These are phyloP conservation scores for Tolypocladium album DNA, from an alignment of 2,329 filamentous ascomycete genomes.

Conservation along the genomic window DNA sequence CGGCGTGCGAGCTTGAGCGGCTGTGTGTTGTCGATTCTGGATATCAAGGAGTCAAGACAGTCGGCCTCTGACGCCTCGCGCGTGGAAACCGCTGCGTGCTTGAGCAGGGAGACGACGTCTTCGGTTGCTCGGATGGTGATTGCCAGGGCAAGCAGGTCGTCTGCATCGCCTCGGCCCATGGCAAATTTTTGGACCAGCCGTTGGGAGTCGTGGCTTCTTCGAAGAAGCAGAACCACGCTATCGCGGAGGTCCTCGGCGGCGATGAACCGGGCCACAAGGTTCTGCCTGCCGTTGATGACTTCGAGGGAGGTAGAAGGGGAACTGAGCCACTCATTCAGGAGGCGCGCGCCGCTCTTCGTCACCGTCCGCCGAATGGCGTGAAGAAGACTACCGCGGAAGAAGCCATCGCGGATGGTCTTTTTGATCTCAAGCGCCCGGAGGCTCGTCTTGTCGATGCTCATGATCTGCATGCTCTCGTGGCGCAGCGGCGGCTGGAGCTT, in stretches of 20 bases:
- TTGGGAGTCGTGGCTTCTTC: conserved; percentile 73
- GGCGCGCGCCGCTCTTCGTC: conserved; percentile 79
- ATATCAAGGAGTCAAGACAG: conserved; percentile 35
- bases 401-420: conserved; percentile 70
- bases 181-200: conserved; percentile 91
- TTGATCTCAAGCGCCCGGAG: conserved; percentile 83
- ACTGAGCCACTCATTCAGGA: conserved; percentile 79
- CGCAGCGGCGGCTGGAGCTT: conserved; percentile 75
- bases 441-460: conserved; percentile 88
- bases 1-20: conserved; percentile 57
- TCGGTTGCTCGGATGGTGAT: conserved; percentile 68
- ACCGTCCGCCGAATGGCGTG: conserved; percentile 84
- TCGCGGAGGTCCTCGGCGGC: conserved; percentile 58
- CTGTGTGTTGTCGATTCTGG: conserved; percentile 54
- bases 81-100: conserved; percentile 8
- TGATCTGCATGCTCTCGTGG: conserved; percentile 62
- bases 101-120: conserved; percentile 45
- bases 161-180: conserved; percentile 79
- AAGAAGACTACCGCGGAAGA: conserved; percentile 72
- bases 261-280: conserved; percentile 71
- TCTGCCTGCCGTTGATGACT: conserved; percentile 67
- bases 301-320: conserved; percentile 79
- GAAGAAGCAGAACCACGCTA: conserved; percentile 55
- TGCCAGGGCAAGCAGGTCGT: conserved; percentile 77
- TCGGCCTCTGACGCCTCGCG: conserved; percentile 7